Conservation (phyloP, 345 rosid genomes). For the Gossypium anomalum region DNA sequence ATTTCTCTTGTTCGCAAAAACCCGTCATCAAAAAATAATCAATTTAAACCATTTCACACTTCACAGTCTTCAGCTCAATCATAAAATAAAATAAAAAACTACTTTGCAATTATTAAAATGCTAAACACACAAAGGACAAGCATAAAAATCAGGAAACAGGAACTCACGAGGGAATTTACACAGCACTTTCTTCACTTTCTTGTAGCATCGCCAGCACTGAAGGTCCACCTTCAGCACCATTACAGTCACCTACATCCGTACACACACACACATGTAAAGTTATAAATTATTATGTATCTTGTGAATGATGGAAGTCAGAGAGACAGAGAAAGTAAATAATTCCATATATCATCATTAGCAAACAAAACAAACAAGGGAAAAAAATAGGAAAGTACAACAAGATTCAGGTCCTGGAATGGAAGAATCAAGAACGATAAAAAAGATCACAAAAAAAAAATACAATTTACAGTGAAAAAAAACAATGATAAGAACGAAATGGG, state of each 20-base stretch:
- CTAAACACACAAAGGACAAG: neutral
- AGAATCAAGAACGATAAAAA: neutral
- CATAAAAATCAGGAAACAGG: neutral
- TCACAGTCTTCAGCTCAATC: neutral
- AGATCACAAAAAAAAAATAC: neutral
- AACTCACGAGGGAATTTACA: slow-evolving; percentile 70
- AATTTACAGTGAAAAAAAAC: neutral
- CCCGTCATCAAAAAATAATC: slow-evolving; percentile 13
- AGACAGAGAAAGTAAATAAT: neutral
- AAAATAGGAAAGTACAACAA: slow-evolving; percentile 10
- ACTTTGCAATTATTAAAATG: neutral
- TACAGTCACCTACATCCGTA: slow-evolving; percentile 41
- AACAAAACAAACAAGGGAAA: neutral
- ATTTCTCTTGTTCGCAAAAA: slow-evolving; percentile 62
- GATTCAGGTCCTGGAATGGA: slow-evolving; percentile 29
- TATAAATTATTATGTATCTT: neutral
- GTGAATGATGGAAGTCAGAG: neutral
- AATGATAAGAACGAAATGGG: neutral
- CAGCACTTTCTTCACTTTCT: slow-evolving; percentile 73
- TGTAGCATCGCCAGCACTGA: slow-evolving; percentile 55
- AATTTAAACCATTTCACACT: slow-evolving; percentile 31
- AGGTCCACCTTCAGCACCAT: slow-evolving; percentile 78
- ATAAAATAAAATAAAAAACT: neutral
- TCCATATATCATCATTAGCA: neutral
- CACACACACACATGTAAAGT: neutral